Percentiles rank a stretch among this genome's conserved stretches.
These are phyloP conservation scores for Fusarium concolor DNA, from an alignment of 2,329 filamentous ascomycete genomes.

Conservation along the genomic window DNA sequence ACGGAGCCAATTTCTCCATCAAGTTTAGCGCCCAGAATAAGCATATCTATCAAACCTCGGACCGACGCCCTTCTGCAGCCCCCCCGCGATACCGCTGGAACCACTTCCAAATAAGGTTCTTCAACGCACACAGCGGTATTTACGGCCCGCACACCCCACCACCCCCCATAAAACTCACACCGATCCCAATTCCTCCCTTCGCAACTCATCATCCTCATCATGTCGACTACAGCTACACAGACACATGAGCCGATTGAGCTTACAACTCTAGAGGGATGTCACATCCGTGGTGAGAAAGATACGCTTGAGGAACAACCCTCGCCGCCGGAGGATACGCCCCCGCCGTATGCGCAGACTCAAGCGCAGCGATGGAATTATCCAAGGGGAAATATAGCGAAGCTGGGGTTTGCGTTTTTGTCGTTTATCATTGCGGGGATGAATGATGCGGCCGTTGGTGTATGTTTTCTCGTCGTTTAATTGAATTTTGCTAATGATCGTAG, in stretches of 20 bases:
- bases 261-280: background rate
- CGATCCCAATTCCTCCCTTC: too few relatives aligned
- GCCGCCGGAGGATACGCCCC: constrained; percentile 31
- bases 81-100: background rate
- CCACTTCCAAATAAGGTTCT: background rate
- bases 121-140: constrained; percentile 1
- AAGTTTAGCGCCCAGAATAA: background rate
- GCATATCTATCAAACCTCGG: background rate
- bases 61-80: background rate
- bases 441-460: constrained; percentile 70
- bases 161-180: background rate
- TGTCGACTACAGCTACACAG: constrained; percentile 27
- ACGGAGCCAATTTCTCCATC: background rate
- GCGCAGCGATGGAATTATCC: constrained; percentile 54
- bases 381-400: constrained; percentile 47
- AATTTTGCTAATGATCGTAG: constrained; percentile 11
- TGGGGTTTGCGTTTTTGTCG: constrained; percentile 63
- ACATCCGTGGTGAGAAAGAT: constrained; percentile 3
- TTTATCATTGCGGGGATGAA: constrained; percentile 73
- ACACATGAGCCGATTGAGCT: constrained; percentile 29
- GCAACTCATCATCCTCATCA: background rate
- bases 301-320: constrained; percentile 5
- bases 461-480: constrained; percentile 17
- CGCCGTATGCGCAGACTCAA: constrained; percentile 44
- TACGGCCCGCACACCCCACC: background rate